Evolutionary conservation across 2,329 filamentous ascomycete species (phyloP).

Genomic region (Septoria petroselini): DNA sequence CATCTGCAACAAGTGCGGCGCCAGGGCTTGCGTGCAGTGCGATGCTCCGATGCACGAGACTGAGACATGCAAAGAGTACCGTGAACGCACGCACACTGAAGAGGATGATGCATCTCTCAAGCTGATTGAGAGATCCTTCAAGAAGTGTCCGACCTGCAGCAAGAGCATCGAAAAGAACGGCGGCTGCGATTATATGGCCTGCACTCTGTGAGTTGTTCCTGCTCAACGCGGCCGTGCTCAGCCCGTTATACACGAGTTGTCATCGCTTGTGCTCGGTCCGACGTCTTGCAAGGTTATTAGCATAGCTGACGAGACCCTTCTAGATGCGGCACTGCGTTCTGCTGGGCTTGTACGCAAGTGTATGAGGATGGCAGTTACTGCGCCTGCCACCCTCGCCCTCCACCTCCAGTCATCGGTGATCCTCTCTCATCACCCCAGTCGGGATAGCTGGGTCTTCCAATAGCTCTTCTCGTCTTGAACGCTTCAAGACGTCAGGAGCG

Average conservation of each 20-base stretch:
- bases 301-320: no score
- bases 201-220: background rate
- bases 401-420: background rate
- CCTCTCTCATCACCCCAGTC: no score
- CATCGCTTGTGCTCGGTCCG: no score
- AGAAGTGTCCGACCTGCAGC: slow-evolving; percentile 34
- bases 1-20: slow-evolving; percentile 32
- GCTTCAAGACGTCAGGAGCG: no score
- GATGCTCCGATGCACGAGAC: slow-evolving; percentile 35
- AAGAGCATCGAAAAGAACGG: slow-evolving; percentile 36
- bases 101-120: slow-evolving; percentile 31
- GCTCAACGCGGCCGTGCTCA: background rate
- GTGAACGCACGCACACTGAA: slow-evolving; percentile 25
- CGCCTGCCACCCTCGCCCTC: slow-evolving; percentile 14
- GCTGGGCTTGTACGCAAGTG: slow-evolving; percentile 32
- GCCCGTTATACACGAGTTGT: slow-evolving; percentile 17
- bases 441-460: no score
- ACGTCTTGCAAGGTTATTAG: no score
- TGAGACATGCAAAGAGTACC: slow-evolving; percentile 38
- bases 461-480: no score
- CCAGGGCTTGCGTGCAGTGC: slow-evolving; percentile 34
- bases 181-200: slow-evolving; percentile 35
- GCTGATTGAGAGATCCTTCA: slow-evolving; percentile 26
- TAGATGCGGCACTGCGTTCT: slow-evolving; percentile 31
- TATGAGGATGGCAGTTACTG: slow-evolving; percentile 13